Evolutionary conservation across 2,329 filamentous ascomycete species (phyloP).

Genomic region (Neofusicoccum sp.): DNA sequence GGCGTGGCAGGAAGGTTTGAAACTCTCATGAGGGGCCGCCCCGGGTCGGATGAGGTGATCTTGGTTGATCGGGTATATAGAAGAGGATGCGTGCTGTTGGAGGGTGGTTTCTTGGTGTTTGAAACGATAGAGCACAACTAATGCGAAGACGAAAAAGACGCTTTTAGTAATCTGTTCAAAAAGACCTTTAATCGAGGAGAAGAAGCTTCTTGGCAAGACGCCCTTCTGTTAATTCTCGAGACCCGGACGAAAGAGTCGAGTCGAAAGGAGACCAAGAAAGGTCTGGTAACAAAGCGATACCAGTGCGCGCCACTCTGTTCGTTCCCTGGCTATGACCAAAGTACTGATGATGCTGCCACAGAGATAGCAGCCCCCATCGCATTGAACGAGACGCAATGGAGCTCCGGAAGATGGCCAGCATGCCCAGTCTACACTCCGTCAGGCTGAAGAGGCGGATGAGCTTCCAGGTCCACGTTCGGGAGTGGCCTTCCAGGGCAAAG

Average conservation of each 20-base stretch:
- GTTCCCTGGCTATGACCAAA: too few species aligned
- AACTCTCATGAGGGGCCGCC: neutral
- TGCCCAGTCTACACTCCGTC: neutral
- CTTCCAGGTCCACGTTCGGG: neutral
- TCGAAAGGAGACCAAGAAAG: too few species aligned
- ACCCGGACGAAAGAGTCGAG: too few species aligned
- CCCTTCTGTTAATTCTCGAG: too few species aligned
- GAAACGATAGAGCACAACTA: neutral
- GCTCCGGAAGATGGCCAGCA: slow-evolving; percentile 9
- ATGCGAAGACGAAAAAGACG: neutral
- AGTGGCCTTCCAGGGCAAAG: slow-evolving; percentile 1
- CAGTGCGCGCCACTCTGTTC: too few species aligned
- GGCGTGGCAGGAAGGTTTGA: neutral
- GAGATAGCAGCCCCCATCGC: neutral
- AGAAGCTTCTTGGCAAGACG: too few species aligned
- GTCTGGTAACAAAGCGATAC: too few species aligned
- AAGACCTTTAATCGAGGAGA: too few species aligned
- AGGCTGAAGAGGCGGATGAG: slow-evolving; percentile 1
- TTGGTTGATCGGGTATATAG: too few species aligned
- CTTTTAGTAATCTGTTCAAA: too few species aligned
- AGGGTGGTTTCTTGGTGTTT: too few species aligned
- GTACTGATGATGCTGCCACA: neutral
- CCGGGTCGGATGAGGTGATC: neutral
- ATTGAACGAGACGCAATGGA: neutral
- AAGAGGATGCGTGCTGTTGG: too few species aligned